Evolutionary conservation across 1,284 basidiomycete genomes (phyloP).

Genomic region (Tilletia walkeri): DNA sequence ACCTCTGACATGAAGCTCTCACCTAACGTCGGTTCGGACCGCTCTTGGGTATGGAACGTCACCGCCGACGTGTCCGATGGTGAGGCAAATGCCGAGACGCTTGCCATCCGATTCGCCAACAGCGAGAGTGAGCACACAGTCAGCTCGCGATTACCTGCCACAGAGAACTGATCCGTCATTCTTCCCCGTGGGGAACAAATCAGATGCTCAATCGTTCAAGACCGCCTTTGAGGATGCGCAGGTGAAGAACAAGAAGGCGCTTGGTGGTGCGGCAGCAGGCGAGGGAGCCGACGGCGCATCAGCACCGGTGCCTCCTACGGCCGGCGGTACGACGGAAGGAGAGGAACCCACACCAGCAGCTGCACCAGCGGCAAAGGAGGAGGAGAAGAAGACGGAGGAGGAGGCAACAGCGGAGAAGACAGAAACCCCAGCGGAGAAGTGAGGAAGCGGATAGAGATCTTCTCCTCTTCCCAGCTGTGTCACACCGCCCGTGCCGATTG

Average conservation of each 20-base stretch:
- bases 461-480: too few species aligned
- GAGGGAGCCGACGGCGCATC: neutral
- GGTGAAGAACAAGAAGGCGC: slow-evolving; percentile 37
- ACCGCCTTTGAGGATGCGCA: slow-evolving; percentile 50
- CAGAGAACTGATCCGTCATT: neutral
- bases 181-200: neutral
- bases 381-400: slow-evolving; percentile 19
- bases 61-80: slow-evolving; percentile 81
- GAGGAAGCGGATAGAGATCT: too few species aligned
- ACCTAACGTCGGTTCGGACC: slow-evolving; percentile 97
- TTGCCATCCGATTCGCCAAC: slow-evolving; percentile 98
- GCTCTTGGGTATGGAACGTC: slow-evolving; percentile 95
- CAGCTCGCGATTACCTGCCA: neutral
- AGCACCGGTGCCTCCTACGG: slow-evolving; percentile 21
- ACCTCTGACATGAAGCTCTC: slow-evolving; percentile 87
- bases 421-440: neutral
- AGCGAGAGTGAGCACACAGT: slow-evolving; percentile 73
- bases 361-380: slow-evolving; percentile 10
- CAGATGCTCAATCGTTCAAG: slow-evolving; percentile 53
- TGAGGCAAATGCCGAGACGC: slow-evolving; percentile 83
- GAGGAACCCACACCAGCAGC: slow-evolving; percentile 9
- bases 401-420: slow-evolving; percentile 28
- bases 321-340: slow-evolving; percentile 26
- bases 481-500: too few species aligned
- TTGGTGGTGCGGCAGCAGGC: slow-evolving; percentile 16